A percentile compares a stretch with the other conserved stretches of the same genome.
Evolutionary conservation across 2,329 filamentous ascomycete genomes (phyloP).

Genomic region (Beauveria medogensis): DNA sequence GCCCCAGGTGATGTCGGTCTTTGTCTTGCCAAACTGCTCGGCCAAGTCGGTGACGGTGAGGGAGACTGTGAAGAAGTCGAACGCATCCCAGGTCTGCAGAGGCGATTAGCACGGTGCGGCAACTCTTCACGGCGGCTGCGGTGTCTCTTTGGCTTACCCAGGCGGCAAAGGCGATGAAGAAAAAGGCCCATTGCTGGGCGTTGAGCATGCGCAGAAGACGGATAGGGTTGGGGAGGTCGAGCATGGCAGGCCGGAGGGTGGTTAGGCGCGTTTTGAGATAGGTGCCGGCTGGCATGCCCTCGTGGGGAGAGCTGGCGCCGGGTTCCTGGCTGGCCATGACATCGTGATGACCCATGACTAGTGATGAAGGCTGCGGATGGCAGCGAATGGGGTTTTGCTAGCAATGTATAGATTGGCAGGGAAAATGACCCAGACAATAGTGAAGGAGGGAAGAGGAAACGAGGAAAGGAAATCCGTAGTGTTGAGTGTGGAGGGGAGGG

Average conservation of each 20-base stretch:
- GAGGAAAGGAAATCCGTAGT: neutral
- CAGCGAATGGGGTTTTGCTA: neutral
- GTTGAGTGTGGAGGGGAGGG: neutral
- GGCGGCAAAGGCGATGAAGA: conserved; percentile 45
- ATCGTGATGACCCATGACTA: conserved; percentile 7
- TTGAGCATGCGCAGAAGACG: conserved; percentile 40
- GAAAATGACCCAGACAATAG: too few relatives aligned
- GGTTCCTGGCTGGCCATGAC: conserved; percentile 18
- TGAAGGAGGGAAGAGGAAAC: neutral
- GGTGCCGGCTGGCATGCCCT: conserved; percentile 38
- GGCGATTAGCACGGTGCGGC: too few relatives aligned
- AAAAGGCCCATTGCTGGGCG: conserved; percentile 46
- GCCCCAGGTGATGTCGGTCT: conserved; percentile 55
- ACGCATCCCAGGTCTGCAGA: conserved; percentile 51
- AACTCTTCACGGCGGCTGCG: too few relatives aligned
- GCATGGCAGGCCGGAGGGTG: conserved; percentile 49
- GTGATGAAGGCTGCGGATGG: neutral
- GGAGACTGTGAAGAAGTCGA: conserved; percentile 60
- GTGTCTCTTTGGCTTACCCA: conserved; percentile 34
- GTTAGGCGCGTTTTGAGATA: conserved; percentile 47
- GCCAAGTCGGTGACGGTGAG: conserved; percentile 48
- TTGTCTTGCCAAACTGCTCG: conserved; percentile 42
- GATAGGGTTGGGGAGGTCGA: conserved; percentile 45
- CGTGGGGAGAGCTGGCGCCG: conserved; percentile 32
- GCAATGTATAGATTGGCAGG: too few relatives aligned